Evolutionary conservation across 2,329 filamentous ascomycete species (phyloP).

Genomic region (Hypoxylon rubiginosum): DNA sequence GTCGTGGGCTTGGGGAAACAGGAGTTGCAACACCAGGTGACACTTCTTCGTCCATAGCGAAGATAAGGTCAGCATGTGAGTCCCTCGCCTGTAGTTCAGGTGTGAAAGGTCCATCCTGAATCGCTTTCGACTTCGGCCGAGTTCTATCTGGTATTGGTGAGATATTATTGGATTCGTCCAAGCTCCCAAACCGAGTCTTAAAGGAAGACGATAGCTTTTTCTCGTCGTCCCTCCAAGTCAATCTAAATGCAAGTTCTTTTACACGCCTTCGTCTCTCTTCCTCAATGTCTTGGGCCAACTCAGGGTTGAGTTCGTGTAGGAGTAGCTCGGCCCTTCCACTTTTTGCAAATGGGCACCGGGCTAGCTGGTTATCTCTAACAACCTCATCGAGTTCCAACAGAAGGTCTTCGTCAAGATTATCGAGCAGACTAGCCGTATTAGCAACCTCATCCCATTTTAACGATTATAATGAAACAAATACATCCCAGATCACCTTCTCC

Average conservation of each 20-base stretch:
- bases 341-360: slow-evolving; percentile 80
- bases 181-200: slow-evolving; percentile 70
- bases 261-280: slow-evolving; percentile 78
- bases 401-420: slow-evolving; percentile 88
- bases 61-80: slow-evolving; percentile 84
- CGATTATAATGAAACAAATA: not conserved
- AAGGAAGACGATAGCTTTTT: slow-evolving; percentile 71
- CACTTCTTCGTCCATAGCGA: slow-evolving; percentile 91
- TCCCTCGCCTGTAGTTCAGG: slow-evolving; percentile 77
- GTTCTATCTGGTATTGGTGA: slow-evolving; percentile 60
- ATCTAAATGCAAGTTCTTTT: slow-evolving; percentile 80
- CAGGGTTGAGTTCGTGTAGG: slow-evolving; percentile 74
- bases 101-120: slow-evolving; percentile 70
- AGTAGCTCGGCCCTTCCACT: slow-evolving; percentile 78
- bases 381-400: slow-evolving; percentile 82
- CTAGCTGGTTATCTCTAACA: slow-evolving; percentile 85
- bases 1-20: slow-evolving; percentile 46
- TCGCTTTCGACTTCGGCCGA: slow-evolving; percentile 62
- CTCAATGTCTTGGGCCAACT: slow-evolving; percentile 73
- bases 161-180: slow-evolving; percentile 70
- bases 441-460: slow-evolving; percentile 17
- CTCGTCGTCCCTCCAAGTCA: slow-evolving; percentile 74
- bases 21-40: slow-evolving; percentile 51
- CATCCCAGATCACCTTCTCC: not conserved
- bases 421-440: slow-evolving; percentile 70